These are phyloP conservation scores for Globisporangium rhizosaccharum DNA, from an alignment of 352 stramenopile genomes.

Conservation along the genomic window DNA sequence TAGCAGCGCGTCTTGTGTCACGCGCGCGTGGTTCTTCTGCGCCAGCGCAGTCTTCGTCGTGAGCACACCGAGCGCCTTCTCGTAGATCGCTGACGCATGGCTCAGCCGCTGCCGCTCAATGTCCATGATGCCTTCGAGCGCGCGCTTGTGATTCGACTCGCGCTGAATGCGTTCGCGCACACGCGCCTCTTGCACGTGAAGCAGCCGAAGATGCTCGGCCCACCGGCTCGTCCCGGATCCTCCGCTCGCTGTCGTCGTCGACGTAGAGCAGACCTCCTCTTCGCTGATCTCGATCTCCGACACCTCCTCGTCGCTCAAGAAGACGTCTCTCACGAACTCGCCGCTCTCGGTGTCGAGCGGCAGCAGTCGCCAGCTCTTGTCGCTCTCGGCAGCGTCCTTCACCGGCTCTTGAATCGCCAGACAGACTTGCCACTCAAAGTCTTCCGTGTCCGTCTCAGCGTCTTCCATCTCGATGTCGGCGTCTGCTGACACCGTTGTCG, in stretches of 20 bases:
- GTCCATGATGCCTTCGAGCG: slow-evolving; percentile 63
- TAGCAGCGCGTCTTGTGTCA: slow-evolving; percentile 53
- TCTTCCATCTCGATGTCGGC: slow-evolving; percentile 19
- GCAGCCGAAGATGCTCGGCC: slow-evolving; percentile 43
- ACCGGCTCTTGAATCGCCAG: slow-evolving; percentile 28
- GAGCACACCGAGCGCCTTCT: slow-evolving; percentile 46
- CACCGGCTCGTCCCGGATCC: slow-evolving; percentile 26
- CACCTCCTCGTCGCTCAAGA: slow-evolving; percentile 53
- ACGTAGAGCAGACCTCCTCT: slow-evolving; percentile 47
- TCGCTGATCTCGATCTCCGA: slow-evolving; percentile 58
- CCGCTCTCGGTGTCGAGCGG: slow-evolving; percentile 38
- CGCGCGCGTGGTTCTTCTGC: slow-evolving; percentile 50
- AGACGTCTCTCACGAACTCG: slow-evolving; percentile 52
- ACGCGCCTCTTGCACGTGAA: slow-evolving; percentile 49
- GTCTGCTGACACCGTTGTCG: background rate
- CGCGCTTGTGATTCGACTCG: slow-evolving; percentile 49
- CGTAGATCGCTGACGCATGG: slow-evolving; percentile 51
- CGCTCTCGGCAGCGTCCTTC: background rate
- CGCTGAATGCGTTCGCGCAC: slow-evolving; percentile 49
- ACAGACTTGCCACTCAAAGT: slow-evolving; percentile 44
- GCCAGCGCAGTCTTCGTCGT: slow-evolving; percentile 33
- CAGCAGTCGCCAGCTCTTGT: slow-evolving; percentile 48
- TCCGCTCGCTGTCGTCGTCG: slow-evolving; percentile 7
- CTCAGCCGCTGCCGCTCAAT: slow-evolving; percentile 66
- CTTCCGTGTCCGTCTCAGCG: slow-evolving; percentile 4